Evolutionary conservation across 2,329 filamentous ascomycete species (phyloP), one percentile per base, ranked within the genome.

Genomic region (Colletotrichum horii): DNA sequence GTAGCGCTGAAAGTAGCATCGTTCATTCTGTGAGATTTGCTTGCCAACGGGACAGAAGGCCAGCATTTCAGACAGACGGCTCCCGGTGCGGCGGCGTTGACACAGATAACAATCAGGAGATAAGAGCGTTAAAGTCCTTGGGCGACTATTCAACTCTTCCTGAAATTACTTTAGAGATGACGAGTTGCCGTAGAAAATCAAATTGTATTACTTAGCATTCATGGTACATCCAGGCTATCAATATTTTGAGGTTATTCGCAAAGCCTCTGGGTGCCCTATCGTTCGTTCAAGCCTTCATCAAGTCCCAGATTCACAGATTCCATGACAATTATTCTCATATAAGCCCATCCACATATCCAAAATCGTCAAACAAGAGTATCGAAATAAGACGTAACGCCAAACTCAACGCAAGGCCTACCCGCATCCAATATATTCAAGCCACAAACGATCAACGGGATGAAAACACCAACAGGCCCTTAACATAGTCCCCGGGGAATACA

Each of bases 171-270:
- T 30, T 2, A 30, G 28, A 30, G 28, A 30, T 30, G 8, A 30
- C 28, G 8, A 30, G 3, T 30, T 52, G 3, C 0, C n/a, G 19
- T 22, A 22, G 0, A 8, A 22, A 52, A 22, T 6, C n/a, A 22
- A 22, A 52, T 14, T n/a, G 0, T 22, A 22, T 11, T 11, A 6
- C 6, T 52, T 11, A 22, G n/a, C 43, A 2, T n/a, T 52, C 43
- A 8, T 8, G 0, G 9, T 8, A 6, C 43, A 52, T 52, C n/a
- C 12, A 52, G 12, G 12, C 12, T 12, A 14, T 24, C n/a, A 52
- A 22, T 7, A 14, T 52, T 14, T 22, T 24, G 11, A 52, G 11
- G 43, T 14, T 22, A 52, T 52, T 52, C 43, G n/a, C n/a, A 48
- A 6, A 8, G 11, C n/a, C 19, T 52, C 12, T 4, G n/a, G 9